Evolutionary conservation across 306 rosid species (phyloP).

Genomic region (Corylus americana): DNA sequence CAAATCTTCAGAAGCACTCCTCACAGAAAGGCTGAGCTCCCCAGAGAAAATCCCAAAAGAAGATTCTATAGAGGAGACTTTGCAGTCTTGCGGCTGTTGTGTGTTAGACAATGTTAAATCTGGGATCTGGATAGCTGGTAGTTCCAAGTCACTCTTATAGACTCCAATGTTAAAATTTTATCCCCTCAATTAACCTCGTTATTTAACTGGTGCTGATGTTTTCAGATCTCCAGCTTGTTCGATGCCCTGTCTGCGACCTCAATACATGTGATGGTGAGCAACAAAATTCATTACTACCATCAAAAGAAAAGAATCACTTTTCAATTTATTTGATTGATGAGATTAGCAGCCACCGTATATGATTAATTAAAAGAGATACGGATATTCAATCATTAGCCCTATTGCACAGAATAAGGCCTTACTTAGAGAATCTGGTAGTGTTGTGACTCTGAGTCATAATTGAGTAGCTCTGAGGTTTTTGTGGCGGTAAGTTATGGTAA

Average conservation of each 20-base stretch:
- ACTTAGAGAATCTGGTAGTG: neutral
- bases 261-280: slow-evolving; percentile 88
- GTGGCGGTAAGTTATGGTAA: neutral
- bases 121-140: slow-evolving; percentile 99
- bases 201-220: slow-evolving; percentile 35
- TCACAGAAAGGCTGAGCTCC: slow-evolving; percentile 57
- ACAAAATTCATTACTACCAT: neutral
- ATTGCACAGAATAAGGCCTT: neutral
- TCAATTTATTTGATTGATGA: neutral
- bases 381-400: neutral
- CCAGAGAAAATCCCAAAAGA: slow-evolving; percentile 46
- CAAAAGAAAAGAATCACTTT: neutral
- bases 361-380: neutral
- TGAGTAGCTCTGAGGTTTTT: neutral
- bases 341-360: neutral
- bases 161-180: slow-evolving; percentile 12
- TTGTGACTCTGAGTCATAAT: neutral
- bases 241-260: slow-evolving; percentile 94
- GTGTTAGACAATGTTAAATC: slow-evolving; percentile 63
- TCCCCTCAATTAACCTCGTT: slow-evolving; percentile 22
- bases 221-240: slow-evolving; percentile 95
- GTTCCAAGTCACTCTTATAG: slow-evolving; percentile 5
- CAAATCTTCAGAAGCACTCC: slow-evolving; percentile 67
- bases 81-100: slow-evolving; percentile 68
- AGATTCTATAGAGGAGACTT: slow-evolving; percentile 44